These are phyloP conservation scores for Trypanosoma mega DNA, from an alignment of 208 protist genomes.

Conservation along the genomic window DNA sequence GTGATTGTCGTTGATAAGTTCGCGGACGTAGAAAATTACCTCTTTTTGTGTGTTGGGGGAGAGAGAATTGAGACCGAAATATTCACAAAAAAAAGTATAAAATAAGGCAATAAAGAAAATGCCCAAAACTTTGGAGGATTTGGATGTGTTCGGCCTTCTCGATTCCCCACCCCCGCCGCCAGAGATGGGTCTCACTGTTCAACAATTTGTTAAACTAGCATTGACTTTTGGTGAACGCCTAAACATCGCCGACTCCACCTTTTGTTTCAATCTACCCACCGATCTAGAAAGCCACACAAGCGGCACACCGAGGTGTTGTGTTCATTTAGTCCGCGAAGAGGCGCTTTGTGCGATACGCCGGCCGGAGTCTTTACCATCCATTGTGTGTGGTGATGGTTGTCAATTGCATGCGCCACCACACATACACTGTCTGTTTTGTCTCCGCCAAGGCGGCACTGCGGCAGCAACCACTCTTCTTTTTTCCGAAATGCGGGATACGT, in stretches of 20 bases:
- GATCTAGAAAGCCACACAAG: neutral
- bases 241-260: slow-evolving; percentile 5
- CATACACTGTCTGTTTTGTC: slow-evolving; percentile 56
- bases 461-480: neutral
- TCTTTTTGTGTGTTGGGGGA: too few relatives aligned
- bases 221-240: slow-evolving; percentile 12
- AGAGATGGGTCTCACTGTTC: slow-evolving; percentile 9
- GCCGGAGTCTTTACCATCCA: slow-evolving; percentile 15
- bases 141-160: slow-evolving; percentile 41
- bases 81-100: neutral
- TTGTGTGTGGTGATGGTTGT: slow-evolving; percentile 8
- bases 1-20: too few relatives aligned
- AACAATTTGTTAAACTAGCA: slow-evolving; percentile 25
- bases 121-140: slow-evolving; percentile 12
- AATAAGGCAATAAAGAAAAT: neutral
- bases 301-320: too few relatives aligned
- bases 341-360: slow-evolving; percentile 17
- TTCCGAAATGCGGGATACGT: slow-evolving; percentile 1
- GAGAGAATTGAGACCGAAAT: neutral
- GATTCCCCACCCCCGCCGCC: slow-evolving; percentile 14
- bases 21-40: too few relatives aligned
- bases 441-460: slow-evolving; percentile 9
- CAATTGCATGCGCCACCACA: slow-evolving; percentile 5
- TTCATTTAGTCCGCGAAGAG: slow-evolving; percentile 49
- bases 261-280: slow-evolving; percentile 26